Evolutionary conservation across 73 alveolate species (phyloP).

Genomic region (Paramecium octaurelia): DNA sequence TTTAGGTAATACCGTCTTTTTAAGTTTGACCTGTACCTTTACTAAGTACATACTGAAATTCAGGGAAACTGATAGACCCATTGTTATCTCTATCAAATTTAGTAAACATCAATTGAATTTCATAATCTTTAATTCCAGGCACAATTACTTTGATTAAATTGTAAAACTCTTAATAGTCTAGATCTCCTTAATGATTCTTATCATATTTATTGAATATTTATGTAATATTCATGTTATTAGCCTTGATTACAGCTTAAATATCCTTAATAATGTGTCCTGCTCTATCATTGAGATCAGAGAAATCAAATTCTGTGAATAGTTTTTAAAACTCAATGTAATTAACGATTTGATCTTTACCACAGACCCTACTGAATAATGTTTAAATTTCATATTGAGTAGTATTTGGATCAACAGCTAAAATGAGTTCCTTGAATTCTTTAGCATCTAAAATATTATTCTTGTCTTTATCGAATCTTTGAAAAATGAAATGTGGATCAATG

Average conservation of each 20-base stretch:
- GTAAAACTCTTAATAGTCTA: slow-evolving; percentile 45
- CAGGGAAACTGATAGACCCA: slow-evolving; percentile 41
- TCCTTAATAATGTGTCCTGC: slow-evolving; percentile 55
- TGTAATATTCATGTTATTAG: slow-evolving; percentile 46
- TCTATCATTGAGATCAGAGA: slow-evolving; percentile 47
- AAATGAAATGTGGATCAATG: slow-evolving; percentile 17
- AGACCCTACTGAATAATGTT: neutral
- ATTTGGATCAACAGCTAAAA: slow-evolving; percentile 23
- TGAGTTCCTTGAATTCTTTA: slow-evolving; percentile 4
- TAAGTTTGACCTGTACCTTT: slow-evolving; percentile 24
- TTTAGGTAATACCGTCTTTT: slow-evolving; percentile 15
- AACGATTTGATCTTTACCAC: slow-evolving; percentile 18
- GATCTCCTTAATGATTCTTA: slow-evolving; percentile 45
- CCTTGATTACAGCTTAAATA: slow-evolving; percentile 48
- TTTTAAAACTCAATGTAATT: slow-evolving; percentile 48
- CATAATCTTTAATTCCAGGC: slow-evolving; percentile 60
- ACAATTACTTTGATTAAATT: slow-evolving; percentile 44
- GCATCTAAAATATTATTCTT: neutral
- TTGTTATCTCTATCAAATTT: slow-evolving; percentile 50
- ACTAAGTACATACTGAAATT: slow-evolving; percentile 46
- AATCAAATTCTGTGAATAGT: slow-evolving; percentile 56
- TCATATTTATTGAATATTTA: slow-evolving; percentile 50
- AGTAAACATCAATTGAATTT: slow-evolving; percentile 35
- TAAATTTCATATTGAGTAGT: neutral
- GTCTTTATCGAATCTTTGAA: slow-evolving; percentile 37